These are phyloP conservation scores for Moricandia arvensis DNA, from an alignment of 345 rosid genomes.

Conservation along the genomic window DNA sequence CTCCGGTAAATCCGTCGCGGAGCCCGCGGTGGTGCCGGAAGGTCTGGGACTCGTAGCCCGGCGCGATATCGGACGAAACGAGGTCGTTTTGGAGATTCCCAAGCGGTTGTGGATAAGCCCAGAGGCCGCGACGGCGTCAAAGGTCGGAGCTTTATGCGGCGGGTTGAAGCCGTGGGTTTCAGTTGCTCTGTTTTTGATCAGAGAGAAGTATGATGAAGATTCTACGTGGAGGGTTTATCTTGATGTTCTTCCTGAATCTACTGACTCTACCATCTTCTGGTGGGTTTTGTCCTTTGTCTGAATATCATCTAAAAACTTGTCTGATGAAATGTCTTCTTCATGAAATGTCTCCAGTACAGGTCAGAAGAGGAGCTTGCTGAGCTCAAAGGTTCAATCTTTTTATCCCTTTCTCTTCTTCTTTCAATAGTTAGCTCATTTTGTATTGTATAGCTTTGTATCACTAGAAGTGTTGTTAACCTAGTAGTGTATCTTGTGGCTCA, in stretches of 20 bases:
- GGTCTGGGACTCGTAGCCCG: slow-evolving; percentile 83
- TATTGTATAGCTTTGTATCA: slow-evolving; percentile 2
- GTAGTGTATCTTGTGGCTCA: slow-evolving; percentile 26
- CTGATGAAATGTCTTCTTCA: slow-evolving; percentile 39
- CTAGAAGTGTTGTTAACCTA: neutral
- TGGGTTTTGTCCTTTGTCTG: slow-evolving; percentile 47
- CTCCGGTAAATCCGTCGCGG: slow-evolving; percentile 56
- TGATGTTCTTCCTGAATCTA: slow-evolving; percentile 69
- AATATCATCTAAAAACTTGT: neutral
- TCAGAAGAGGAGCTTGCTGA: slow-evolving; percentile 92
- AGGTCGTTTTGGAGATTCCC: slow-evolving; percentile 86
- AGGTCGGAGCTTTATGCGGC: slow-evolving; percentile 65
- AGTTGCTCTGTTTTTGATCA: slow-evolving; percentile 76
- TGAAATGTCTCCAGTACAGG: slow-evolving; percentile 83
- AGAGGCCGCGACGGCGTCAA: slow-evolving; percentile 72
- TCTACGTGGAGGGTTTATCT: slow-evolving; percentile 76
- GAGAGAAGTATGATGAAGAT: slow-evolving; percentile 62
- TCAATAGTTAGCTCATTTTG: neutral
- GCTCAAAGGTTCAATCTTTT: slow-evolving; percentile 63
- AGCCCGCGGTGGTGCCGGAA: slow-evolving; percentile 58
- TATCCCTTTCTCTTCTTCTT: neutral
- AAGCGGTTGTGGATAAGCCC: slow-evolving; percentile 81
- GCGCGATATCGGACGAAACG: slow-evolving; percentile 69
- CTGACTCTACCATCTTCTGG: slow-evolving; percentile 88
- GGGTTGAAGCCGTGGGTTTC: slow-evolving; percentile 88